phyloP scores from a whole-genome alignment of 2,329 filamentous ascomycete species.

The Tolypocladium tundrense region DNA sequence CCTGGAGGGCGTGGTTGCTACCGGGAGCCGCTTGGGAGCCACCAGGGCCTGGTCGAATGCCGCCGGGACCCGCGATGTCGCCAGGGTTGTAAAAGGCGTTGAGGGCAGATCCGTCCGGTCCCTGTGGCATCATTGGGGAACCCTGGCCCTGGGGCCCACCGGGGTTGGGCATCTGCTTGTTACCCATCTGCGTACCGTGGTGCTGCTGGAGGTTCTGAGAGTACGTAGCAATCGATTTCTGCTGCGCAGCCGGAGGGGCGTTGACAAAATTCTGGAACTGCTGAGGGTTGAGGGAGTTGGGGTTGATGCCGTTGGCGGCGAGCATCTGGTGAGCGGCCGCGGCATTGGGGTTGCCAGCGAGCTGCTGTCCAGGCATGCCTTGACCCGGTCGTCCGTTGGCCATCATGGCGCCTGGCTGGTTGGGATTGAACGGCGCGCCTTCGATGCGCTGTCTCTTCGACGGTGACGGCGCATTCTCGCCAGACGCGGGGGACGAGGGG shows the following conservation, averaged over 20 bases:
- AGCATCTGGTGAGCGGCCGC: constrained; percentile 50
- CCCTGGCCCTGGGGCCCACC: constrained; percentile 63
- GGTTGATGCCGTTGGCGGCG: constrained; percentile 63
- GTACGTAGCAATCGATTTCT: constrained; percentile 82
- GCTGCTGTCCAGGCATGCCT: constrained; percentile 63
- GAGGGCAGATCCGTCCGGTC: constrained; percentile 52
- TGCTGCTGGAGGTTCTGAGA: constrained; percentile 75
- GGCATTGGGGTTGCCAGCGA: constrained; percentile 41
- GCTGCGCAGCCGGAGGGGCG: constrained; percentile 51
- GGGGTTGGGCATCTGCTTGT: constrained; percentile 67
- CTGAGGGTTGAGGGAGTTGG: constrained; percentile 59
- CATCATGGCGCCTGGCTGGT: constrained; percentile 55
- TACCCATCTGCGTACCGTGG: constrained; percentile 70
- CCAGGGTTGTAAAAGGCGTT: constrained; percentile 52
- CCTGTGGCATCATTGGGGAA: constrained; percentile 71
- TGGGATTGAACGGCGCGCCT: constrained; percentile 60
- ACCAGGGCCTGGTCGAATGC: constrained; percentile 46
- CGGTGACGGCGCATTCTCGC: constrained; percentile 83
- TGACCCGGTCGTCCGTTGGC: constrained; percentile 61
- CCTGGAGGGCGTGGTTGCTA: constrained; percentile 73
- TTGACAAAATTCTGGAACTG: constrained; percentile 60
- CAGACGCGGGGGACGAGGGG: constrained; percentile 70
- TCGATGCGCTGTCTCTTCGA: constrained; percentile 80
- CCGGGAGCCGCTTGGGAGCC: constrained; percentile 34
- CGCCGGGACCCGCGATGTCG: constrained; percentile 46